Evolutionary conservation across 1,284 basidiomycete species (phyloP).

Genomic region (Sporisorium iseilematis-ciliati): DNA sequence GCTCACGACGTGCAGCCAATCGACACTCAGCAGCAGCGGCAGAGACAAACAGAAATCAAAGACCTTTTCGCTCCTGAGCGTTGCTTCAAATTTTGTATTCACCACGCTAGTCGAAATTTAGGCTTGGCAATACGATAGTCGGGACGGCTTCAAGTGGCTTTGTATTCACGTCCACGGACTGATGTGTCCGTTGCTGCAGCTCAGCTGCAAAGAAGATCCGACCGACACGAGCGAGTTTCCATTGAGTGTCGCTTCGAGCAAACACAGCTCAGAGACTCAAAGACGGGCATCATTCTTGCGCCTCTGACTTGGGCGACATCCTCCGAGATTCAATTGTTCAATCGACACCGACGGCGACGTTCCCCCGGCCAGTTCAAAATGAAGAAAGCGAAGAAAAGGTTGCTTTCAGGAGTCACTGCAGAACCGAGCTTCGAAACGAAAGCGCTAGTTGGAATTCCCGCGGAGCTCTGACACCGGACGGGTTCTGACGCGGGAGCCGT

Average conservation of each 20-base stretch:
- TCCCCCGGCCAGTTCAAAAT: neutral
- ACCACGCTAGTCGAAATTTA: neutral
- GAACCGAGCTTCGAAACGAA: too few relatives aligned
- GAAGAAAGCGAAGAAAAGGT: neutral
- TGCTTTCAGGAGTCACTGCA: neutral
- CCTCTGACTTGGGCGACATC: too few relatives aligned
- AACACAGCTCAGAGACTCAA: neutral
- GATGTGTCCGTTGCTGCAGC: constrained; percentile 4
- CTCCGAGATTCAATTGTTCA: too few relatives aligned
- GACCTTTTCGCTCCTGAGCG: too few relatives aligned
- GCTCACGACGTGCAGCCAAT: neutral
- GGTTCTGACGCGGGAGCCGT: neutral
- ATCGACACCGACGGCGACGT: neutral
- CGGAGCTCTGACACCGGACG: neutral
- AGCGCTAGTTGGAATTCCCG: neutral
- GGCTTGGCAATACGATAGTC: neutral
- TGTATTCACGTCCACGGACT: neutral
- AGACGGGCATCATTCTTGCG: too few relatives aligned
- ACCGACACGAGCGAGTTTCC: neutral
- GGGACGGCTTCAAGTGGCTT: neutral
- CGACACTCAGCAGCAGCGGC: too few relatives aligned
- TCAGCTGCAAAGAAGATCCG: constrained; percentile 11
- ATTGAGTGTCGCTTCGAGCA: neutral
- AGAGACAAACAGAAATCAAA: too few relatives aligned
- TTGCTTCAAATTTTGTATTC: neutral